Percentiles rank a stretch among this genome's conserved stretches.
phyloP scores from a whole-genome alignment of 1,284 basidiomycete species.

The Golubevia pallescens region DNA sequence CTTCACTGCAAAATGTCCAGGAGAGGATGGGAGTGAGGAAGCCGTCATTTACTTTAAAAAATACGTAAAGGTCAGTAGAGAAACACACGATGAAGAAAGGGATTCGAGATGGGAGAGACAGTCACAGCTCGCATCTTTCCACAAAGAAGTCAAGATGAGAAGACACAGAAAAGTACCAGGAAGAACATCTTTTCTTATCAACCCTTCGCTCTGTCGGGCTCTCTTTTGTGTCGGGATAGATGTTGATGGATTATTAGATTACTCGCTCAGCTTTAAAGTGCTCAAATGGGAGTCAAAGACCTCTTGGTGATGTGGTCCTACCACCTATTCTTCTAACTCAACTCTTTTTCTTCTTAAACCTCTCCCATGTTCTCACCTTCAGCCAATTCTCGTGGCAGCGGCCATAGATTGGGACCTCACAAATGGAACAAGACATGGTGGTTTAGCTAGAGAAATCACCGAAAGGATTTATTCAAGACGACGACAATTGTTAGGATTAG shows the following conservation, averaged over 20 bases:
- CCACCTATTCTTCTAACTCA: background rate
- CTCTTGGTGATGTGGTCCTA: background rate
- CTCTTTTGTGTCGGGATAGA: background rate
- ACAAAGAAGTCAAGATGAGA: too few relatives aligned
- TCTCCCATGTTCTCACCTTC: background rate
- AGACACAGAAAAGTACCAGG: too few relatives aligned
- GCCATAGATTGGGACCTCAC: slow-evolving; percentile 55
- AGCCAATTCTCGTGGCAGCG: slow-evolving; percentile 57
- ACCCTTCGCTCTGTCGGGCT: too few relatives aligned
- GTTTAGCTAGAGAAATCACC: slow-evolving; percentile 50
- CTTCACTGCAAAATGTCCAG: slow-evolving; percentile 51
- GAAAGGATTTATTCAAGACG: slow-evolving; percentile 51
- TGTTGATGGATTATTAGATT: too few relatives aligned
- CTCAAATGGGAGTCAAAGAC: too few relatives aligned
- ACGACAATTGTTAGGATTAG: slow-evolving; percentile 46
- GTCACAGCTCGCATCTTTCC: too few relatives aligned
- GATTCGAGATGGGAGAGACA: too few relatives aligned
- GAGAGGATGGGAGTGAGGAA: slow-evolving; percentile 60
- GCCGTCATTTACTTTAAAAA: slow-evolving; percentile 46
- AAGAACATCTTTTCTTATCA: too few relatives aligned
- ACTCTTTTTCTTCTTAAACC: background rate
- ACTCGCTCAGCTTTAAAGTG: too few relatives aligned
- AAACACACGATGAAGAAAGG: too few relatives aligned
- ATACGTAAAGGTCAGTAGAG: slow-evolving; percentile 43
- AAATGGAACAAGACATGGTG: slow-evolving; percentile 55